Conservation (phyloP, 2,329 filamentous ascomycete genomes). For the Tolypocladium cylindrosporum region DNA sequence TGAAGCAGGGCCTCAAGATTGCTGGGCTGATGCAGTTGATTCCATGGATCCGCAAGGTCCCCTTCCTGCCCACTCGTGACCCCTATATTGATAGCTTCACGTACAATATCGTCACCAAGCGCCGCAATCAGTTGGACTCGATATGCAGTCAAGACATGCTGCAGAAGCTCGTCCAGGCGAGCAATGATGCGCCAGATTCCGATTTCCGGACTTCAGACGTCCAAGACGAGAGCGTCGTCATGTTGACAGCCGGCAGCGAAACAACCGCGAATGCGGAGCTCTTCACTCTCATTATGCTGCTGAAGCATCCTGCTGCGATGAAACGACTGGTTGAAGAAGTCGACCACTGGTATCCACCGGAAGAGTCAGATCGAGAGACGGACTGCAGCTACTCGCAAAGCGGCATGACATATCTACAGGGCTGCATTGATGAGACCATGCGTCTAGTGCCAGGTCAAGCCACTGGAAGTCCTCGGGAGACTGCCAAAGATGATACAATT, state of each 20-base stretch:
- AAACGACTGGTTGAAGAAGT: not conserved
- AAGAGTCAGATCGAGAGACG: not conserved
- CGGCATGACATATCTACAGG: not conserved
- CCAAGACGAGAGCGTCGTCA: slow-evolving; percentile 2
- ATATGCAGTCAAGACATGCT: not conserved
- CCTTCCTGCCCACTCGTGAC: slow-evolving; percentile 1
- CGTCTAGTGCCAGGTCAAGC: slow-evolving; percentile 1
- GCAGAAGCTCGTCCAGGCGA: slow-evolving; percentile 1
- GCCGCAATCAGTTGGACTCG: not conserved
- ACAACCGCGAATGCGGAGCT: slow-evolving; percentile 2
- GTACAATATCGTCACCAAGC: not conserved
- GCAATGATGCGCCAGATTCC: not conserved
- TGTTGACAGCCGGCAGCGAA: slow-evolving; percentile 2
- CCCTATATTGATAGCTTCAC: slow-evolving; percentile 3
- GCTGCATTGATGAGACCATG: slow-evolving; percentile 1
- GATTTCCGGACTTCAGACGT: slow-evolving; percentile 1
- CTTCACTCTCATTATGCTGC: not conserved
- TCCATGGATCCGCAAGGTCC: not conserved
- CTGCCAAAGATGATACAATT: not conserved
- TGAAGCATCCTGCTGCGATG: not conserved
- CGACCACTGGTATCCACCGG: not conserved
- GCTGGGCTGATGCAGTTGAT: not conserved
- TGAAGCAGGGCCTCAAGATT: slow-evolving; percentile 1
- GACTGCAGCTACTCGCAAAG: slow-evolving; percentile 1
- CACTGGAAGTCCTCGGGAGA: not conserved